Evolutionary conservation across 2,329 filamentous ascomycete genomes (phyloP).

Genomic region (Aspergillus niger): DNA sequence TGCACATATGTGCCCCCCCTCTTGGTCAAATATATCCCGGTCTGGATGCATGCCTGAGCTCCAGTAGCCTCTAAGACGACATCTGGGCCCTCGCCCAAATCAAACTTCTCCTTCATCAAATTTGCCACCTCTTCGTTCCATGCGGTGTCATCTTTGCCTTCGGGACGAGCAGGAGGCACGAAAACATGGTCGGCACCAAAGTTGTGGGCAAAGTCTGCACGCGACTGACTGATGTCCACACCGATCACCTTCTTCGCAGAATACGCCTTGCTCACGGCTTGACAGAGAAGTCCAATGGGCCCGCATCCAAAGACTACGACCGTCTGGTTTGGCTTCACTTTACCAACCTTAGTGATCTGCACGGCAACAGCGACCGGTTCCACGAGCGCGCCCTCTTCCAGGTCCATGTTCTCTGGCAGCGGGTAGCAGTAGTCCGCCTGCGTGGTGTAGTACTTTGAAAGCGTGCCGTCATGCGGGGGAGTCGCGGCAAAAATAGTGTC

Average conservation of each 20-base stretch:
- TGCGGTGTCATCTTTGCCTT: no score
- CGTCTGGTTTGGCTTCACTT: conserved; percentile 45
- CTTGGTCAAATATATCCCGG: conserved; percentile 48
- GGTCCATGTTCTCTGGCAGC: conserved; percentile 47
- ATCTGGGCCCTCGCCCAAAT: conserved; percentile 51
- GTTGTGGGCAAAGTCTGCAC: conserved; percentile 46
- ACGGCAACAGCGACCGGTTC: conserved; percentile 58
- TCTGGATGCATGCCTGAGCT: conserved; percentile 51
- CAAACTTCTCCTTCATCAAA: conserved; percentile 43
- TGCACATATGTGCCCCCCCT: conserved; percentile 56
- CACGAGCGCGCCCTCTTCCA: conserved; percentile 57
- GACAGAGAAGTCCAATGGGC: conserved; percentile 52
- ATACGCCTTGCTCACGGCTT: conserved; percentile 51
- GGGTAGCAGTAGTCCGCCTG: conserved; percentile 53
- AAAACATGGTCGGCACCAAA: conserved; percentile 52
- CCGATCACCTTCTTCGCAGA: conserved; percentile 50
- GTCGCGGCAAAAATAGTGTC: conserved; percentile 55
- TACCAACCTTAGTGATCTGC: conserved; percentile 47
- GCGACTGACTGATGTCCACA: conserved; percentile 49
- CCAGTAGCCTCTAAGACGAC: conserved; percentile 55
- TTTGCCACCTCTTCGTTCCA: conserved; percentile 37
- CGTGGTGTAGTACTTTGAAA: conserved; percentile 53
- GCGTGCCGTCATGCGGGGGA: conserved; percentile 53
- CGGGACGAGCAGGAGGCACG: conserved; percentile 36
- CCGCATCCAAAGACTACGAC: conserved; percentile 55